Evolutionary conservation across 1,284 basidiomycete species (phyloP).

Genomic region (Ganoderma lucidum): DNA sequence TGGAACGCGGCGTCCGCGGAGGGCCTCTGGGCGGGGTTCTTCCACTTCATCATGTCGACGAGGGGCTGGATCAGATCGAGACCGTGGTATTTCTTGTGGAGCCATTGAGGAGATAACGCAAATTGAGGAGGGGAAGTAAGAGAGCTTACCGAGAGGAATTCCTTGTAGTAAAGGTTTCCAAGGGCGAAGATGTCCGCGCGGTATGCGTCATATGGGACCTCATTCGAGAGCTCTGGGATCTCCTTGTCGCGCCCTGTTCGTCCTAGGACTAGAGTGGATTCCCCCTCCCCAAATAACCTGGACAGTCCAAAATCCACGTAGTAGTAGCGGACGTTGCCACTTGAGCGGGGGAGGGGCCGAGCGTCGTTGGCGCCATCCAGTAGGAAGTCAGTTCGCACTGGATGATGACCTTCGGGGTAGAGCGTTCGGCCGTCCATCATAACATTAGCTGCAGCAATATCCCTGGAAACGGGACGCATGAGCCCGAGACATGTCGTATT

Average conservation of each 20-base stretch:
- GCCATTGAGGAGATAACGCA: background rate
- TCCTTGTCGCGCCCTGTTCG: constrained; percentile 35
- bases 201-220: constrained; percentile 10
- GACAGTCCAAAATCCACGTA: constrained; percentile 43
- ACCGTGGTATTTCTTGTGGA: constrained; percentile 10
- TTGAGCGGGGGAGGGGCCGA: constrained; percentile 6
- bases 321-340: constrained; percentile 34
- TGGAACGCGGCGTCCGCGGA: constrained; percentile 4
- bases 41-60: constrained; percentile 20
- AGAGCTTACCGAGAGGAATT: constrained; percentile 11
- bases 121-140: background rate
- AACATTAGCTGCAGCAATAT: constrained; percentile 39
- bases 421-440: constrained; percentile 41
- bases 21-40: constrained; percentile 14
- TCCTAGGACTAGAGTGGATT: constrained; percentile 23
- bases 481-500: background rate
- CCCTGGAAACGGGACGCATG: constrained; percentile 25
- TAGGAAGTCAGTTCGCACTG: constrained; percentile 18
- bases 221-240: constrained; percentile 39
- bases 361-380: constrained; percentile 23
- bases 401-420: constrained; percentile 40
- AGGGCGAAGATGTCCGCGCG: constrained; percentile 40
- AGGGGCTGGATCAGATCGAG: constrained; percentile 21
- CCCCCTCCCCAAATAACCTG: constrained; percentile 16
- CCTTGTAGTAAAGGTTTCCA: constrained; percentile 31